phyloP scores from a whole-genome alignment of 1,284 basidiomycete genomes.

The Gymnopus androsaceus region DNA sequence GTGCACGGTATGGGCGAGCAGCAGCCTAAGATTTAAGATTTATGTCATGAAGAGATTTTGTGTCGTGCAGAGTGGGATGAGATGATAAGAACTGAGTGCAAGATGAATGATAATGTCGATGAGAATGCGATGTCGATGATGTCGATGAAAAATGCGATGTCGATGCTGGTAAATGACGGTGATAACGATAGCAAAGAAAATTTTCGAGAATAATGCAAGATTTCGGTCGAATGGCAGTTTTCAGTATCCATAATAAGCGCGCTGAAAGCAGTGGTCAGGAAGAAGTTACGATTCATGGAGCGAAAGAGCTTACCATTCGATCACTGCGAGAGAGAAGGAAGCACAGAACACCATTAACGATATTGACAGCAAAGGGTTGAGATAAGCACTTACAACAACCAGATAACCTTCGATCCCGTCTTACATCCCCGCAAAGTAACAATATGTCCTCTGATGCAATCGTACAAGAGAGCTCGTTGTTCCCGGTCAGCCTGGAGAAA shows the following conservation, averaged over 20 bases:
- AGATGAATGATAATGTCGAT: conserved; percentile 6
- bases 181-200: no score
- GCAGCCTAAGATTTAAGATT: conserved; percentile 18
- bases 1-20: conserved; percentile 10
- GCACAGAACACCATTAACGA: conserved; percentile 48
- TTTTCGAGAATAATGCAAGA: conserved; percentile 12
- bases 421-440: conserved; percentile 84
- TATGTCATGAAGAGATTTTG: conserved; percentile 5
- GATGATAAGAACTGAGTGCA: conserved; percentile 5
- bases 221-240: conserved; percentile 10
- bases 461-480: conserved; percentile 73
- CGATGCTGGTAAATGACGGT: background rate
- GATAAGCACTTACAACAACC: conserved; percentile 78
- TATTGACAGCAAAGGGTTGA: conserved; percentile 32
- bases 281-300: background rate
- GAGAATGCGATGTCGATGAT: conserved; percentile 7
- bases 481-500: conserved; percentile 75
- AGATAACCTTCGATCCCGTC: conserved; percentile 84
- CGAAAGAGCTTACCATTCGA: conserved; percentile 14
- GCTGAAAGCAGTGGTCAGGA: conserved; percentile 28
- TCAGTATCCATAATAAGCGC: conserved; percentile 51
- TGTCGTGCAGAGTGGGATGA: background rate
- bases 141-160: conserved; percentile 1
- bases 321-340: conserved; percentile 17
- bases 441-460: conserved; percentile 81